Percentiles rank a stretch among this genome's conserved stretches.
Evolutionary conservation across 2,329 filamentous ascomycete genomes (phyloP).

Genomic region (Whalleya microplaca): DNA sequence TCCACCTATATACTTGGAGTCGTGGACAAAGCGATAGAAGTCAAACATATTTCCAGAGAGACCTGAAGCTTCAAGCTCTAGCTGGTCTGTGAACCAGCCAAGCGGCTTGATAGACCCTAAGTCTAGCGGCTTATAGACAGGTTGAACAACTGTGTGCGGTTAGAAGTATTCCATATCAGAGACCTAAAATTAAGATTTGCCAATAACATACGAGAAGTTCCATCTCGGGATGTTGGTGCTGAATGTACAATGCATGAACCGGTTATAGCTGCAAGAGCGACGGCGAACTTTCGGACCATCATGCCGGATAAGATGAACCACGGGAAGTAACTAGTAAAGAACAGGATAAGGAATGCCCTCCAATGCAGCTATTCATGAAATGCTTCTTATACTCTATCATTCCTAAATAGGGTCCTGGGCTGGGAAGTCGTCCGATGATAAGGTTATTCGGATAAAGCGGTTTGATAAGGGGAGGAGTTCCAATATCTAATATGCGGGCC

Average conservation of each 20-base stretch:
- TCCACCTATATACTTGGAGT: constrained; percentile 55
- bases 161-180: background rate
- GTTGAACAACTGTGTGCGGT: constrained; percentile 25
- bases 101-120: constrained; percentile 28
- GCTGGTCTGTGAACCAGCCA: constrained; percentile 31
- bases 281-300: background rate
- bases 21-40: constrained; percentile 56
- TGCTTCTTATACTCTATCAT: constrained; percentile 9
- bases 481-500: constrained; percentile 16
- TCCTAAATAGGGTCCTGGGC: background rate
- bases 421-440: constrained; percentile 1
- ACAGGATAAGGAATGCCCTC: background rate
- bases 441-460: constrained; percentile 13
- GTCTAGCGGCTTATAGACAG: constrained; percentile 21
- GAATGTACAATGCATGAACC: constrained; percentile 2
- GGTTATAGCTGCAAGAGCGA: constrained; percentile 8
- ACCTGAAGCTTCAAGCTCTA: constrained; percentile 27
- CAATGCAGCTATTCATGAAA: background rate
- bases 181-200: no score
- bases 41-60: constrained; percentile 43
- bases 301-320: background rate
- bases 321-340: background rate
- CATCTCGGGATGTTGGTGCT: constrained; percentile 8
- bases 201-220: constrained; percentile 7
- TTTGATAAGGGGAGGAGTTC: constrained; percentile 13